Conservation (phyloP, 495 filamentous ascomycete genomes). For the Penicillium pulvis region DNA sequence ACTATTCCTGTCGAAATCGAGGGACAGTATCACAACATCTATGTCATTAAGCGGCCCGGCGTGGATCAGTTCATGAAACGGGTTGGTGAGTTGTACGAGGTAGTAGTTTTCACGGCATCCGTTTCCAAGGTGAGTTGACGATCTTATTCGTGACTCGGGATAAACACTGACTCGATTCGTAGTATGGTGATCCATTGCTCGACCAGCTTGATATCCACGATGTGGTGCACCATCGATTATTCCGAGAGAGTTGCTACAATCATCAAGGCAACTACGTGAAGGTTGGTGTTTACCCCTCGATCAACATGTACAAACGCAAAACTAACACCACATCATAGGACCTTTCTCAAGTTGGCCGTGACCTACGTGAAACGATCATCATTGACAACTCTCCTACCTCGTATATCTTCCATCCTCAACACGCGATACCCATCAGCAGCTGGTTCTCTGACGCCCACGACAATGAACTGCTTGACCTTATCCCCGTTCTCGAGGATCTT, state of each 20-base stretch:
- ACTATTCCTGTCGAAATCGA: constrained; percentile 99
- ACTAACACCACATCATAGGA: constrained; percentile 55
- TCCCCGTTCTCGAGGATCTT: constrained; percentile 97
- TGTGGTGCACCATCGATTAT: constrained; percentile 93
- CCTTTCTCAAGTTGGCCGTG: constrained; percentile 92
- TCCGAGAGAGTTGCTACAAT: constrained; percentile 98
- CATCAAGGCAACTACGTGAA: constrained; percentile 99
- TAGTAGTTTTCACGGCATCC: constrained; percentile 98
- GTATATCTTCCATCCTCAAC: constrained; percentile 99
- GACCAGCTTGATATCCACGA: constrained; percentile 98
- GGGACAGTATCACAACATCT: constrained; percentile 98
- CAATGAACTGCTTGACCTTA: constrained; percentile 97
- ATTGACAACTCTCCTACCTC: constrained; percentile 99
- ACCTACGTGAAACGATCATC: constrained; percentile 97
- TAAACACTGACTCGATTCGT: constrained; percentile 15
- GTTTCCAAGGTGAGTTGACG: constrained; percentile 82
- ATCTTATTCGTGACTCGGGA: neutral
- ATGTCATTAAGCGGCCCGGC: constrained; percentile 97
- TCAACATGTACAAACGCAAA: neutral
- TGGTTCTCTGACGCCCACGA: constrained; percentile 99
- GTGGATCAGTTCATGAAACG: constrained; percentile 99
- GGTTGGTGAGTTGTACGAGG: constrained; percentile 95
- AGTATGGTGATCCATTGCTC: constrained; percentile 96
- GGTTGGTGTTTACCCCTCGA: constrained; percentile 39
- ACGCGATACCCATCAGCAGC: constrained; percentile 98